Evolutionary conservation across 352 stramenopile species (phyloP).

Genomic region (Pythium guiyangense): DNA sequence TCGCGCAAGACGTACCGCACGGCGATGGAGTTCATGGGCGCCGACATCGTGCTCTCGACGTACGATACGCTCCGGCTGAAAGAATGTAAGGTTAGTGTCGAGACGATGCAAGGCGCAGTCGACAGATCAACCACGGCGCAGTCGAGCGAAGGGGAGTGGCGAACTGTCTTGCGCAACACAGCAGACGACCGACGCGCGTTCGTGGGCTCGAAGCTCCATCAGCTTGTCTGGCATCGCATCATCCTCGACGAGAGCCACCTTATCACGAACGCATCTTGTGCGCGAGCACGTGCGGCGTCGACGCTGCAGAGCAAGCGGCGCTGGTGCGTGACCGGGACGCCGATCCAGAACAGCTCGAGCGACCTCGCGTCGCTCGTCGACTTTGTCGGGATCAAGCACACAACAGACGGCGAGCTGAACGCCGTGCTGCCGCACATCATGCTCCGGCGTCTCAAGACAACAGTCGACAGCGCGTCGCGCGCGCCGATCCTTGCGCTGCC

Average conservation of each 20-base stretch:
- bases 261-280: conserved; percentile 80
- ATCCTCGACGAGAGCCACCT: conserved; percentile 89
- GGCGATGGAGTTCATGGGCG: conserved; percentile 71
- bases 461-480: conserved; percentile 36
- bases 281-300: conserved; percentile 49
- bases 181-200: conserved; percentile 14
- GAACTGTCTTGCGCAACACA: conserved; percentile 6
- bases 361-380: conserved; percentile 85
- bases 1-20: conserved; percentile 58
- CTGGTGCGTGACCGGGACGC: conserved; percentile 89
- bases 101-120: conserved; percentile 6
- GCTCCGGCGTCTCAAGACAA: conserved; percentile 82
- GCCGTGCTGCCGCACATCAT: conserved; percentile 75
- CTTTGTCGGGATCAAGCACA: conserved; percentile 77
- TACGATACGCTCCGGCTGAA: conserved; percentile 75
- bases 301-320: conserved; percentile 67
- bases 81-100: conserved; percentile 57
- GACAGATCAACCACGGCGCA: conserved; percentile 14
- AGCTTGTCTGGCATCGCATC: conserved; percentile 80
- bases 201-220: conserved; percentile 62
- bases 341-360: conserved; percentile 85
- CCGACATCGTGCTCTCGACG: conserved; percentile 73
- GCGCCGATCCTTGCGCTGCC: conserved; percentile 58
- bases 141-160: conserved; percentile 11
- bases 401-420: conserved; percentile 59